These are phyloP conservation scores for Coemansia sp. DNA, from an alignment of 192 early-diverging fungal genomes.

Conservation along the genomic window DNA sequence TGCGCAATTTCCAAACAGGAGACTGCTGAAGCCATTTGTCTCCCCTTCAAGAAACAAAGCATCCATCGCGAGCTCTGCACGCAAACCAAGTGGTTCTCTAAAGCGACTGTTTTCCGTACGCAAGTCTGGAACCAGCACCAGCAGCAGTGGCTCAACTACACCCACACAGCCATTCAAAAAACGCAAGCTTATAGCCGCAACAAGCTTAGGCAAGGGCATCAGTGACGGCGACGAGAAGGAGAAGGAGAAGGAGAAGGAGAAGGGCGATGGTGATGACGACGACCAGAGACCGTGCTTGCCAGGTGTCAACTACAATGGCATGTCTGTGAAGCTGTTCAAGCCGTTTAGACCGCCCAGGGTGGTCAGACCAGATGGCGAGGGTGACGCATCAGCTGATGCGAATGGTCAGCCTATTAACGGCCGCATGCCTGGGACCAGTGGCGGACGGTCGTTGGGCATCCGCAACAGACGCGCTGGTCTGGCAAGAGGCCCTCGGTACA, in stretches of 20 bases:
- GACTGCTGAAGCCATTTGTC: constrained; percentile 49
- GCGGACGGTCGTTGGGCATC: constrained; percentile 61
- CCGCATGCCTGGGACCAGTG: neutral
- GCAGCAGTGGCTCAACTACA: neutral
- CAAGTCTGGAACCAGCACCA: neutral
- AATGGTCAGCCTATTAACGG: neutral
- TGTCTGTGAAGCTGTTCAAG: constrained; percentile 50
- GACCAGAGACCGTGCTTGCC: constrained; percentile 32
- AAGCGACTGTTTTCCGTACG: constrained; percentile 43
- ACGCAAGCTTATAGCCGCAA: constrained; percentile 16
- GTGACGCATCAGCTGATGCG: neutral
- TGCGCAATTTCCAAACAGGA: constrained; percentile 32
- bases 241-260: neutral
- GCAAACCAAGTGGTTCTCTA: constrained; percentile 7
- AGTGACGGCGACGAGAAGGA: constrained; percentile 2
- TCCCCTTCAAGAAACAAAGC: constrained; percentile 32
- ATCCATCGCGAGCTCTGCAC: neutral
- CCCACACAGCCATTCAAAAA: constrained; percentile 11
- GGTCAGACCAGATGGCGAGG: constrained; percentile 8
- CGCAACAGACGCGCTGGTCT: constrained; percentile 51
- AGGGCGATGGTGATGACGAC: neutral
- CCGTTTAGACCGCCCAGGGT: constrained; percentile 48
- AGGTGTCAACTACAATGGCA: constrained; percentile 52
- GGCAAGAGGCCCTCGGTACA: constrained; percentile 68
- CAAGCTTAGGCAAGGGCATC: neutral